Base-by-base conservation (phyloP, 345 rosid genomes). In the Euphorbia pulcherrima region DNA sequence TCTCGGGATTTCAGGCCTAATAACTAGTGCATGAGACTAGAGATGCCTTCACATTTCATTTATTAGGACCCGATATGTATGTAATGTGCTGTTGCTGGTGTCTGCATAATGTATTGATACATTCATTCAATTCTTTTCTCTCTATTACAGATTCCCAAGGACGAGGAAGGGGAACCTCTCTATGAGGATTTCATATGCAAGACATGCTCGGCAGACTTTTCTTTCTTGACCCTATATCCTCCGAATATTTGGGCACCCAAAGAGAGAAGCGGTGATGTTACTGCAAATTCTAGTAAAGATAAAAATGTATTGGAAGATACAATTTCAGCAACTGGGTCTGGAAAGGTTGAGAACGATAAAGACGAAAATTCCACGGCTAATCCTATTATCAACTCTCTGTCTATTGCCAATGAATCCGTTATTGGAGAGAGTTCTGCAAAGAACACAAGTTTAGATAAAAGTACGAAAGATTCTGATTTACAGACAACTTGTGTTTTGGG, bases 131-230 rank as follows among this genome's bases (percentile, higher is more conserved):
- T 44, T 12, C 3, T 28, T 16, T 17, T 48, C 24, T 24, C 28
- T n/a, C 58, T 28, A 18, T 61, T 12, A 67, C 72, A 94, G 97
- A 89, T 92, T 72, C 96, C 93, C 27, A 85, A 82, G 72, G 97
- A 89, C 59, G 93, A 86, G 62, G 97, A 94, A 74, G 97, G 96
- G 54, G 97, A 87, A 60, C 96, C 93, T 30, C 64, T 84, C 18
- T 94, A 89, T 61, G 97, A 88, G 61, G 99, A 94, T 71, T 88
- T 94, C 74, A 83, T 92, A 73, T 92, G 99, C 83, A 80, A 81
- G 76, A 76, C 72, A 40, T 94, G 99, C 77, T 85, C 94, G 6
- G 74, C 76, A 17, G 62, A 72, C 68, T 89, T 92, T 74, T 88
- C 89, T 51, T 92, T 95, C 77, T 82, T 95, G 64, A 68, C 74